Conservation (phyloP, 2,329 filamentous ascomycete genomes). For the Cladosporium oxysporum region DNA sequence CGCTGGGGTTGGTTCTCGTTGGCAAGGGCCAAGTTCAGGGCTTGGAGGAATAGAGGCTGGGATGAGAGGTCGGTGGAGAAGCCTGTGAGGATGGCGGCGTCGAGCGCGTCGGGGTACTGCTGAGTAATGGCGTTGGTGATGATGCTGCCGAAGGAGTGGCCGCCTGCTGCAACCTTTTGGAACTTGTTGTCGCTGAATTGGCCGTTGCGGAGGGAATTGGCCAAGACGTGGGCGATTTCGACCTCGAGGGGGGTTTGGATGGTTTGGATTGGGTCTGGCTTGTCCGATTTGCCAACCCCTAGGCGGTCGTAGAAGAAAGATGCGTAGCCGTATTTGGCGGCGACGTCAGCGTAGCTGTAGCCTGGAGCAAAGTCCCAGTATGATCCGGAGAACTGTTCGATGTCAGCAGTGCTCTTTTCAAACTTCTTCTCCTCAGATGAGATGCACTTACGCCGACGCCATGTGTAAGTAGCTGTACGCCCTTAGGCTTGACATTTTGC, state of each 20-base stretch:
- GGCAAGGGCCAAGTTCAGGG: conserved; percentile 35
- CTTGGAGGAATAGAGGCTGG: conserved; percentile 29
- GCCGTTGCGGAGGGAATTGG: conserved; percentile 34
- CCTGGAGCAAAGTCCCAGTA: conserved; percentile 44
- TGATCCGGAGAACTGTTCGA: not conserved
- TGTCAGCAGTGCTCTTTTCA: not conserved
- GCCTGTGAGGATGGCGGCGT: conserved; percentile 43
- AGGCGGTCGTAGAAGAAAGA: conserved; percentile 48
- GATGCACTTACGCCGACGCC: conserved; percentile 35
- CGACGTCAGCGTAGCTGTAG: conserved; percentile 46
- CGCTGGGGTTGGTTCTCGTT: conserved; percentile 31
- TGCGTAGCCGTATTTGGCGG: conserved; percentile 41
- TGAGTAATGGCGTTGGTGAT: conserved; percentile 38
- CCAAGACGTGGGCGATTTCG: conserved; percentile 40
- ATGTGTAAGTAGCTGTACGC: conserved; percentile 45
- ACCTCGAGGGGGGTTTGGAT: conserved; percentile 43
- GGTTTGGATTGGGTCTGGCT: conserved; percentile 42
- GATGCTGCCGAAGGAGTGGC: conserved; percentile 43
- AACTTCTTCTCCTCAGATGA: not conserved
- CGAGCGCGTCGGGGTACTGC: conserved; percentile 36
- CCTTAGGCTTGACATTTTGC: conserved; percentile 23
- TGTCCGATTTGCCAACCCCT: conserved; percentile 41
- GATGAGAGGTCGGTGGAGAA: conserved; percentile 34
- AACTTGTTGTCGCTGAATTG: conserved; percentile 35
- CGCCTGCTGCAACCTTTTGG: conserved; percentile 42